Conservation (phyloP, 345 rosid genomes). For the Gossypium rotundifolium region DNA sequence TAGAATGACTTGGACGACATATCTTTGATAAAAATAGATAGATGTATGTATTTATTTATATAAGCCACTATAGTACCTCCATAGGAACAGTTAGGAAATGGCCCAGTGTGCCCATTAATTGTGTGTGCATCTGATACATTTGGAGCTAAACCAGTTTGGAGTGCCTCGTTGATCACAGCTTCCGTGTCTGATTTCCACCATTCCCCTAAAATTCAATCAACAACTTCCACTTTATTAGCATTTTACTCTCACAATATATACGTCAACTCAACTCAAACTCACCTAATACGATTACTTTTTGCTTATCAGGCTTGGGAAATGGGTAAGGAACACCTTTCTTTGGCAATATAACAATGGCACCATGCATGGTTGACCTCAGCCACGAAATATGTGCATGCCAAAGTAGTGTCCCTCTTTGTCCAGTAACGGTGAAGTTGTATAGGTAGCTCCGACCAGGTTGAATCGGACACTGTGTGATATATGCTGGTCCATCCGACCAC, state of each 20-base stretch:
- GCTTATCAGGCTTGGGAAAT: slow-evolving; percentile 56
- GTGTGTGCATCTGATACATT: slow-evolving; percentile 67
- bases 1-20: too few relatives aligned
- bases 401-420: slow-evolving; percentile 67
- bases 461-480: slow-evolving; percentile 61
- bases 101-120: slow-evolving; percentile 63
- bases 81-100: slow-evolving; percentile 44
- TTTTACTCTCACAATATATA: neutral
- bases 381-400: slow-evolving; percentile 84
- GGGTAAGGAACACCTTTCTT: slow-evolving; percentile 53
- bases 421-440: slow-evolving; percentile 64
- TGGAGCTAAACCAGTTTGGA: slow-evolving; percentile 48
- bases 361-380: slow-evolving; percentile 64
- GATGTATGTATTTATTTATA: neutral
- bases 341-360: slow-evolving; percentile 69
- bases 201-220: slow-evolving; percentile 41
- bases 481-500: slow-evolving; percentile 78
- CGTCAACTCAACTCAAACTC: neutral
- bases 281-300: slow-evolving; percentile 58
- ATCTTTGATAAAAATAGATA: neutral
- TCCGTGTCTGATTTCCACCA: slow-evolving; percentile 86
- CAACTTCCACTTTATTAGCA: neutral
- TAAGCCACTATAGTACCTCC: slow-evolving; percentile 30
- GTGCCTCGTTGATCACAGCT: slow-evolving; percentile 45
- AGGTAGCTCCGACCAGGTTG: slow-evolving; percentile 45